These are phyloP conservation scores for Colletotrichum chlorophyti DNA, from an alignment of 2,329 filamentous ascomycete species.

Conservation along the genomic window DNA sequence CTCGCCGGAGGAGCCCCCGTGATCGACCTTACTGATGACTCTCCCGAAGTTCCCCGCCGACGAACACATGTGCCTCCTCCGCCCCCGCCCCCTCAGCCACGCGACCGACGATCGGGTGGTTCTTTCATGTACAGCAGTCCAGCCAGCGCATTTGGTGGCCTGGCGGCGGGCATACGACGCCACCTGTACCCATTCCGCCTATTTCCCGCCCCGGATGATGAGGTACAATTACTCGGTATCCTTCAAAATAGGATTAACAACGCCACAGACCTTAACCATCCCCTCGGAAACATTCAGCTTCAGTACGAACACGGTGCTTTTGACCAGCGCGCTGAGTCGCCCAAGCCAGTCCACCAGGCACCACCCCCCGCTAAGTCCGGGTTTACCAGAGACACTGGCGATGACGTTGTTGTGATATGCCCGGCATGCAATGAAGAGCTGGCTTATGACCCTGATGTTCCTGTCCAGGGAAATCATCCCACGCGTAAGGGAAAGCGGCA, in stretches of 20 bases:
- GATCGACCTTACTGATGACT: constrained; percentile 61
- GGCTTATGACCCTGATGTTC: constrained; percentile 68
- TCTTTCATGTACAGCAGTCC: constrained; percentile 9
- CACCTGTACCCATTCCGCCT: constrained; percentile 20
- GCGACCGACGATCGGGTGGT: not conserved
- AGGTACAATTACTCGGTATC: constrained; percentile 21
- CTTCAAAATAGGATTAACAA: constrained; percentile 20
- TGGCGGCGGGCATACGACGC: constrained; percentile 12
- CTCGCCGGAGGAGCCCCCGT: constrained; percentile 43
- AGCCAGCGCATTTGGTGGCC: constrained; percentile 15
- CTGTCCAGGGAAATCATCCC: constrained; percentile 36
- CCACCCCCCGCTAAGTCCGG: constrained; percentile 73
- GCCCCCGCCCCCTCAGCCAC: constrained; percentile 30
- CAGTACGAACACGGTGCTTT: constrained; percentile 36
- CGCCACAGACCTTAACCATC: constrained; percentile 22
- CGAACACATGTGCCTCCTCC: constrained; percentile 2
- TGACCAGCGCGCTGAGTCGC: constrained; percentile 39
- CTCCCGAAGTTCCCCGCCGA: constrained; percentile 37
- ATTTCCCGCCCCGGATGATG: constrained; percentile 17
- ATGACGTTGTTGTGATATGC: constrained; percentile 79
- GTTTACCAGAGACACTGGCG: constrained; percentile 78
- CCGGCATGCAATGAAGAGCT: constrained; percentile 88
- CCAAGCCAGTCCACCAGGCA: constrained; percentile 63
- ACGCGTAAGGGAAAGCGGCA: constrained; percentile 54
- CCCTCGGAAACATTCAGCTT: constrained; percentile 27